Base-by-base conservation (phyloP, 2,329 filamentous ascomycete species). In the Thyridium curvatum region DNA sequence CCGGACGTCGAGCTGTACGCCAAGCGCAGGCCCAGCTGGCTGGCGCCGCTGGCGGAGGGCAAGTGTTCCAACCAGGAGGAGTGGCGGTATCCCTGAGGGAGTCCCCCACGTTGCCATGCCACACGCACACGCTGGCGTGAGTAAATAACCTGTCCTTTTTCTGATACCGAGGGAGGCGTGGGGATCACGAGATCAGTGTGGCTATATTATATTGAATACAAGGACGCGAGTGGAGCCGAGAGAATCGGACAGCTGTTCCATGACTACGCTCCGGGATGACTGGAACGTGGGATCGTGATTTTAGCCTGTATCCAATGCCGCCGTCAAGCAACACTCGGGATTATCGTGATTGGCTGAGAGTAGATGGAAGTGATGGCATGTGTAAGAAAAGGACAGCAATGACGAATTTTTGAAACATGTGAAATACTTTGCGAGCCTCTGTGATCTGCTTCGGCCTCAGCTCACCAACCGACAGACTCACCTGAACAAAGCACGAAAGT, bases 1-100 rank as follows among this genome's bases (percentile, higher is more conserved):
- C 32, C 32, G 4, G 15, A 5, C 6, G 0, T 41, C 8, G 52
- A 52, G 38, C 32, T 46, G 5, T 50, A 30, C 35, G 46, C 45
- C 34, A 34, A 17, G 30, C 35, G 38, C 17, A 40, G 32, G 30
- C 32, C 38, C 2, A 33, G 38, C 18, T 52, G 48, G 48, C 30
- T 49, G n/a, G 36, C 10, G 32, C 15, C 4, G 32, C 18, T 7
- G 16, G 17, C 9, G 9, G 12, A 21, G 17, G 17, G 17, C 17
- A 21, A 26, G 21, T 26, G 21, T 26, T 26, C 21, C 21, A 26
- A 26, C 21, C 6, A 6, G 21, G 21, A 26, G 10, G 21, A 26
- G 21, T 26, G 21, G 21, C 21, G 21, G 6, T 26, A 6, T 26
- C 21, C 21, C 10, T 26, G 21, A 26, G 21, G 21, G 21, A 26